Percentiles rank a stretch among this genome's conserved stretches.
phyloP scores from a whole-genome alignment of 805 yeast species.

The Lipomyces orientalis region DNA sequence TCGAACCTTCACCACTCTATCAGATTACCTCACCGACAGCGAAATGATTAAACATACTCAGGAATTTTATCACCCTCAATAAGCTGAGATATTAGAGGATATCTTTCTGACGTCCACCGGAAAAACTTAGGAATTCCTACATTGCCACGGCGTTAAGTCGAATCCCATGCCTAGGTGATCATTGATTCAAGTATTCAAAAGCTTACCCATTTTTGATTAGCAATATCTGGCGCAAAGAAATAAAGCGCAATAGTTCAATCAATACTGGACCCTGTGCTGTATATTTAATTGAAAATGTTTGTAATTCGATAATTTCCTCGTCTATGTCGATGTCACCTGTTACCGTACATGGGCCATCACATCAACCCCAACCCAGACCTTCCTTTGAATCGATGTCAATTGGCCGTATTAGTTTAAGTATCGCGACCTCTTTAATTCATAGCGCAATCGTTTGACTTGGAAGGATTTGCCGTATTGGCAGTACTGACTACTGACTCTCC shows the following conservation, averaged over 20 bases:
- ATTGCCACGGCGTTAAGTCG: background rate
- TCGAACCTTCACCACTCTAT: slow-evolving; percentile 60
- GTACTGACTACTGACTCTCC: background rate
- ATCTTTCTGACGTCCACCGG: slow-evolving; percentile 96
- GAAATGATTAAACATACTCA: slow-evolving; percentile 53
- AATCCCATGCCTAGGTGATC: background rate
- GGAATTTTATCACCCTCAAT: slow-evolving; percentile 84
- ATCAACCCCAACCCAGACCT: background rate
- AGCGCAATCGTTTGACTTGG: background rate
- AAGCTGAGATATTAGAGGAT: slow-evolving; percentile 93
- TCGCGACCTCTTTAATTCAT: background rate
- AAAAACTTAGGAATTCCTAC: slow-evolving; percentile 88
- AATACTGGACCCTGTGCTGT: background rate
- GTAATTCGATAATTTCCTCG: too few relatives aligned
- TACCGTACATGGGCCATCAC: background rate
- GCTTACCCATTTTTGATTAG: background rate
- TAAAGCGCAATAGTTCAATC: background rate
- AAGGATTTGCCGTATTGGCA: background rate
- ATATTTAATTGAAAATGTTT: too few relatives aligned
- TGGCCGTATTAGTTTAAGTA: too few relatives aligned
- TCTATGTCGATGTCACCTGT: background rate
- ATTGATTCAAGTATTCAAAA: background rate
- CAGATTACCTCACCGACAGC: background rate
- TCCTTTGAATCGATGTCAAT: too few relatives aligned
- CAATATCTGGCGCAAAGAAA: background rate